phyloP scores from a whole-genome alignment of 768 basidiomycete genomes.

The Gloeostereum incarnatum region DNA sequence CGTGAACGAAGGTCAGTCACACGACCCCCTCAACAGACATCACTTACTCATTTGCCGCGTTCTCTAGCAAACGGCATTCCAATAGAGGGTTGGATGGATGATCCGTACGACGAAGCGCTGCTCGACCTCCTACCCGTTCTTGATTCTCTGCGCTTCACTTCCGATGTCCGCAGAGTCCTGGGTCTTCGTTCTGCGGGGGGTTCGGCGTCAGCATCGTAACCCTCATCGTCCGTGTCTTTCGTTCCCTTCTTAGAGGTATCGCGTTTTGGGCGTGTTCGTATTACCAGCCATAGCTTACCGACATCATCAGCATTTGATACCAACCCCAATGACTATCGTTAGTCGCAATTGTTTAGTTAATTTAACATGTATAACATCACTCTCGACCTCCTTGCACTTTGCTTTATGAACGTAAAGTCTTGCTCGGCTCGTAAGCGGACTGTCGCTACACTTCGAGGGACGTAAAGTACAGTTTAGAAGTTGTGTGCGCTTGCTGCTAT shows the following conservation, averaged over 20 bases:
- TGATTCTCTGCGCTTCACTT: conserved; percentile 92
- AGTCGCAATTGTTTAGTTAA: conserved; percentile 11
- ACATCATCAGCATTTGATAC: conserved; percentile 18
- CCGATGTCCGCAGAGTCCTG: conserved; percentile 87
- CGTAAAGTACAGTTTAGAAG: too few relatives aligned
- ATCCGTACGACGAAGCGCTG: conserved; percentile 92
- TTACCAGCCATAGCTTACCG: conserved; percentile 16
- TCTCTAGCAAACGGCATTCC: conserved; percentile 90
- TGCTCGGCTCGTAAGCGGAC: too few relatives aligned
- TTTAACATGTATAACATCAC: conserved; percentile 18
- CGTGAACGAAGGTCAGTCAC: conserved; percentile 75
- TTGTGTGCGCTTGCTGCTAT: neutral
- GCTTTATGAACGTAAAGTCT: too few relatives aligned
- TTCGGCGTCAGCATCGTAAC: conserved; percentile 15
- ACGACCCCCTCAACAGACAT: neutral
- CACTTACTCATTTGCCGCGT: conserved; percentile 5
- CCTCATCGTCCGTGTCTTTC: too few relatives aligned
- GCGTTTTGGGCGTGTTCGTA: conserved; percentile 17
- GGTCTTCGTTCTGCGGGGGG: conserved; percentile 49
- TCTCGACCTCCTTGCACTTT: too few relatives aligned
- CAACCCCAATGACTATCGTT: conserved; percentile 21
- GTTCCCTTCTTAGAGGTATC: conserved; percentile 5
- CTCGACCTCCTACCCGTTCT: conserved; percentile 93
- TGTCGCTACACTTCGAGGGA: too few relatives aligned
- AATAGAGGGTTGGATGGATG: conserved; percentile 98